Base-by-base conservation (phyloP, 208 protist genomes). In the Zelonia costaricensis region DNA sequence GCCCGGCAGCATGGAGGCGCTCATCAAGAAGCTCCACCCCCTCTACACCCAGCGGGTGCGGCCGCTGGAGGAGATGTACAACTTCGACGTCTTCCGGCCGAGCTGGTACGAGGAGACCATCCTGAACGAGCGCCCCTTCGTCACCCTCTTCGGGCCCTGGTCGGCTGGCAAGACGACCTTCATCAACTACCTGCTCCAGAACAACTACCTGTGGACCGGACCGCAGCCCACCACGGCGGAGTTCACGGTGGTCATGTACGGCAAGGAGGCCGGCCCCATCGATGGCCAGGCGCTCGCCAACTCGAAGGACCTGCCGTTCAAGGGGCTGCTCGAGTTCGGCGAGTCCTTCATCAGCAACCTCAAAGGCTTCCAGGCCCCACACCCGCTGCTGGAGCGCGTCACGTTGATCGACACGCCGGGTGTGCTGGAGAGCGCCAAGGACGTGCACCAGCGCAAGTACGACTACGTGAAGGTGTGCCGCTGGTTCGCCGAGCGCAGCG, bases 271-370 rank as follows among this genome's bases (percentile, higher is more conserved):
- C 4, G 69, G 74, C 23, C 69, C 87, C 6, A 69, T 97, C 23
- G 90, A 94, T 38, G 95, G 95, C 8, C 87, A 81, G 68, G 86
- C 86, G 23, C 62, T 94, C 10, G 79, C 78, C 20, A 88, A 95
- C 62, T 62, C 92, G 42, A 87, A 88, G 31, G 71, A 92, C 40
- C 75, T 94, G 53, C 93, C 95, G n/a, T 98, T 97, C 65, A 85
- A 82, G 16, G 88, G 80, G 8, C 63, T 98, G 10, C 54, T 71
- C 7, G 69, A 80, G 43, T 98, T 93, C 63, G 96, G 96, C 45
- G 84, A 92, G 35, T 68, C 74, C 12, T 95, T 98, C 76, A 63
- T 98, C 33, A 76, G 63, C 36, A 88, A 90, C 62, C 92, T 98
- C 63, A 69, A 88, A 38, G 93, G 84, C 20, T 80, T 88, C 15